Evolutionary conservation across 768 basidiomycete species (phyloP).

Genomic region (Phanerodontia chrysosporium): DNA sequence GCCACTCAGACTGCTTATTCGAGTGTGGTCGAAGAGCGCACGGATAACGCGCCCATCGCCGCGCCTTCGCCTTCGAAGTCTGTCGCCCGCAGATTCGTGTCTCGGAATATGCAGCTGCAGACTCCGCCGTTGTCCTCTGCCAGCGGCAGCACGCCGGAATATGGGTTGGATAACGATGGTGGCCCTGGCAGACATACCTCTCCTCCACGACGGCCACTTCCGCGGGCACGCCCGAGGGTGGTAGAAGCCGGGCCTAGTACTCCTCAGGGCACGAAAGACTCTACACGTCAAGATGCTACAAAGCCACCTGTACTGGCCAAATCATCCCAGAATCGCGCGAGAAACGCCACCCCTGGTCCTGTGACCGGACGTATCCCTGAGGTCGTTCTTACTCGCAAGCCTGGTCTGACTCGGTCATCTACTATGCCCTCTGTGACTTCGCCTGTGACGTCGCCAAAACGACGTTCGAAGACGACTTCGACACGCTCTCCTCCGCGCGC

Average conservation of each 20-base stretch:
- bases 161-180: background rate
- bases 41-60: background rate
- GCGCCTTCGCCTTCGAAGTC: background rate
- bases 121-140: constrained; percentile 5
- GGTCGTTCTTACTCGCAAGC: background rate
- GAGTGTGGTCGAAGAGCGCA: background rate
- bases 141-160: background rate
- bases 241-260: background rate
- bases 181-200: background rate
- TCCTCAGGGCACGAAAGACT: background rate
- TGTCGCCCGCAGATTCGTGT: background rate
- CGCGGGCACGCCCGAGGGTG: background rate
- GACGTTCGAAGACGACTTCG: background rate
- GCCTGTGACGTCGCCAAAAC: no score
- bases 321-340: background rate
- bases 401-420: background rate
- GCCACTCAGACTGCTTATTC: background rate
- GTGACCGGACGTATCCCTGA: background rate
- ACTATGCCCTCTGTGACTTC: background rate
- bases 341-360: background rate
- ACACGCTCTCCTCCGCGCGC: background rate
- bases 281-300: no score
- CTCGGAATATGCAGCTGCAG: constrained; percentile 1
- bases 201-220: background rate
- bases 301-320: no score